Base-by-base conservation (phyloP, 495 filamentous ascomycete species). In the Patellaria atrata region DNA sequence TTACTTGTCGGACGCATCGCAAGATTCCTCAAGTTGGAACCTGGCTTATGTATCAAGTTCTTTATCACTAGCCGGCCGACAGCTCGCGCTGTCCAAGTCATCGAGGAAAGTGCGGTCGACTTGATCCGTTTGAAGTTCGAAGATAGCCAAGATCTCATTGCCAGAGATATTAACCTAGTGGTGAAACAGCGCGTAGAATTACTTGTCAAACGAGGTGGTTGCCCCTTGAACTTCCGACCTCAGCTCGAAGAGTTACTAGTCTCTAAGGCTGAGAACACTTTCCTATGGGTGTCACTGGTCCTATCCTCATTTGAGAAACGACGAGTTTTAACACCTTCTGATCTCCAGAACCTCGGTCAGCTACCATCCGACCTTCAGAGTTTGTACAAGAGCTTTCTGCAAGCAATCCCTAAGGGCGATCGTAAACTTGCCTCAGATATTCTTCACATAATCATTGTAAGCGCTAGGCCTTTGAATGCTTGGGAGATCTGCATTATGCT, bases 1-100 rank as follows among this genome's bases (percentile, higher is more conserved):
- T n/a, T n/a, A 26, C 23, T 26, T 26, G 9, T 9, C 23, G 23
- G n/a, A 26, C 23, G n/a, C 23, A 26, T 26, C 23, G 12, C 13
- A 15, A 35, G 9, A 11, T 35, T 45, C 14, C 30, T 40, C 14
- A 8, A 32, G 3, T n/a, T 27, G 3, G 25, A 38, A 5, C 32
- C n/a, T 14, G 22, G 38, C 12, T 28, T 44, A 23, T 35, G 3
- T 27, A 26, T 45, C 9, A 45, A 45, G 32, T 45, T 45, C 17
- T 21, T 45, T 5, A 27, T 45, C 11, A 45, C 43, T 16, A 45
- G 43, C 29, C 35, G 41, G 13, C 41, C 41, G 5, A 30, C 31
- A 5, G 23, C 27, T 18, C 6, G 16, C 10, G n/a, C n/a, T n/a
- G n/a, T n/a, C n/a, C n/a, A n/a, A n/a, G n/a, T n/a, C n/a, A n/a